Evolutionary conservation across 1,139 yeast species (phyloP), one percentile per base, ranked within the genome.

Genomic region (Saccharomyces uvarum): DNA sequence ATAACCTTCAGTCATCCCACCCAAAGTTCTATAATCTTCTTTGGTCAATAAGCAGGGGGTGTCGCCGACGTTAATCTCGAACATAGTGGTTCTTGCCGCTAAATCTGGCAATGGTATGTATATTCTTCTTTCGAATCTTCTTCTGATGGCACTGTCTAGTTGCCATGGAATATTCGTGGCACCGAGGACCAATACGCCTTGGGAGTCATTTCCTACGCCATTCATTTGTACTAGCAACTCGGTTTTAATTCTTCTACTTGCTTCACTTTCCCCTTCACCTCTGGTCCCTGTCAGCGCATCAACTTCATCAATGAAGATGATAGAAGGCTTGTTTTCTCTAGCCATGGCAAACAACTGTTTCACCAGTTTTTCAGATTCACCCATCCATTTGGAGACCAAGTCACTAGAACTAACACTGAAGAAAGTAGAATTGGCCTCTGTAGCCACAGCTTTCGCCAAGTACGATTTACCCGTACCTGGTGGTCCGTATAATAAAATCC

Each of bases 91-190:
- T 62, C 99, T 79, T 2, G 97, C 97, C 59, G 88, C 93, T 9
- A 81, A 81, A 57, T 93, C 99, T 0, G 99, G 99, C 57, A 95
- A 77, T 2, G 99, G 86, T 61, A 95, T 95, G 69, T 95, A 95
- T 53, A 95, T 93, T 73, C 99, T 83, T 65, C 88, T 82, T 70
- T 93, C 99, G 66, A 95, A 95, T 75, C 99, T 84, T 75, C 99
- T 84, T 70, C 99, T 82, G 53, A 95, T 89, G 5, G 99, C 99
- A 49, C 98, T 91, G 72, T 95, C 99, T 61, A 95, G 77, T 73
- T 93, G 97, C 99, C 99, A 95, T 19, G 99, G 99, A 57, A 95
- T 93, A 70, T 95, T 95, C 4, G 99, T 95, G 1, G 99, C 99
- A 27, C 99, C 99, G 52, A 95, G 76, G 0, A 95, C 99, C 48